Evolutionary conservation across 176 grass and related monocot species (phyloP).

Genomic region (Panicum miliaceum): DNA sequence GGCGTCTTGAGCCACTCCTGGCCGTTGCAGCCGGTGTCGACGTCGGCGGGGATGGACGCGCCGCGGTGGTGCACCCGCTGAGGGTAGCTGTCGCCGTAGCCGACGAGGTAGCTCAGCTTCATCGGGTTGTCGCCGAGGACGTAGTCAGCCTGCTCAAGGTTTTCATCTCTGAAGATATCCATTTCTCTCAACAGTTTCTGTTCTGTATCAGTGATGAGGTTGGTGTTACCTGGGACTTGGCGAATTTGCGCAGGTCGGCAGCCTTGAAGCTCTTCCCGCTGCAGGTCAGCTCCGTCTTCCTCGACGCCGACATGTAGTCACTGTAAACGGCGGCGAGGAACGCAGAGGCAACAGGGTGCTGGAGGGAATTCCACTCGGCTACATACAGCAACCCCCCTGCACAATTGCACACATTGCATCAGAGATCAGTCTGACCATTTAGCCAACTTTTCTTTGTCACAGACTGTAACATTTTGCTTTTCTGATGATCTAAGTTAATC

Average conservation of each 20-base stretch:
- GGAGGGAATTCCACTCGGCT: slow-evolving; percentile 70
- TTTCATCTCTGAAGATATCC: background rate
- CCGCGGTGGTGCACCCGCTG: slow-evolving; percentile 75
- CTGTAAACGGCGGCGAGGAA: slow-evolving; percentile 73
- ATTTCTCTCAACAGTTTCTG: background rate
- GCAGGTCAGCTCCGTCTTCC: slow-evolving; percentile 58
- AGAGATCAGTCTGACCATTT: background rate
- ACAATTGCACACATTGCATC: background rate
- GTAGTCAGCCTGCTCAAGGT: slow-evolving; percentile 53
- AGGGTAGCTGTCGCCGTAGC: slow-evolving; percentile 66
- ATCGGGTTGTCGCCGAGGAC: slow-evolving; percentile 76
- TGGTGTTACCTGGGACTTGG: slow-evolving; percentile 63
- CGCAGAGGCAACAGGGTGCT: slow-evolving; percentile 73
- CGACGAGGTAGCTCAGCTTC: slow-evolving; percentile 87
- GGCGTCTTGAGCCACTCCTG: slow-evolving; percentile 60
- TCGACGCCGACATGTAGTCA: slow-evolving; percentile 69
- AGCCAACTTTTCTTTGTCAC: no score
- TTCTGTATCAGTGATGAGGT: background rate
- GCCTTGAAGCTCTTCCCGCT: slow-evolving; percentile 54
- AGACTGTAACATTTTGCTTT: background rate
- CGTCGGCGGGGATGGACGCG: slow-evolving; percentile 69
- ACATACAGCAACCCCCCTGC: slow-evolving; percentile 71
- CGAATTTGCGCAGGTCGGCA: slow-evolving; percentile 68
- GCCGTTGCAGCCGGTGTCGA: slow-evolving; percentile 59
- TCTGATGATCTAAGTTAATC: background rate